Evolutionary conservation across 2,329 filamentous ascomycete species (phyloP).

Genomic region (Apiospora marii): DNA sequence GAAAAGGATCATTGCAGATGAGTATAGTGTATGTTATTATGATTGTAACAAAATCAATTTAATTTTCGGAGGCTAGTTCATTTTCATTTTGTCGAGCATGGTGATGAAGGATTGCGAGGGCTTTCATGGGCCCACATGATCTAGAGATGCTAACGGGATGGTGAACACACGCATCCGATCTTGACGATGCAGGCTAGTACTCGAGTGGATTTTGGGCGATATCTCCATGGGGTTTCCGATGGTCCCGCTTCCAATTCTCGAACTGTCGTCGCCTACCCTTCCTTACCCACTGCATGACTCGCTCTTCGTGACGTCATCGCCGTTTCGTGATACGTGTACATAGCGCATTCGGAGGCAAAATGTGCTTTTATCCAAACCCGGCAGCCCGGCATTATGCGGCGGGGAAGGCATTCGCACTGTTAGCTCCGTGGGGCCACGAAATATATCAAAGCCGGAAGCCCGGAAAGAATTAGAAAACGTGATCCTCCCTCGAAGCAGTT

Average conservation of each 20-base stretch:
- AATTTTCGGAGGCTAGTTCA: background rate
- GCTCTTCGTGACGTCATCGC: background rate
- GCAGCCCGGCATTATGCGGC: no score
- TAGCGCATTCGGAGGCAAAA: no score
- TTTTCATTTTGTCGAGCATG: background rate
- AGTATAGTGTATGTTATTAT: background rate
- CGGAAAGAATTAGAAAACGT: no score
- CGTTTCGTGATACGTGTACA: background rate
- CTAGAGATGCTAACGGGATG: background rate
- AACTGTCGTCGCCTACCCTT: background rate
- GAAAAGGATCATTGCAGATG: background rate
- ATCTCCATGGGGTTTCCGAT: background rate
- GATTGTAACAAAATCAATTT: background rate
- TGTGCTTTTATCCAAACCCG: background rate
- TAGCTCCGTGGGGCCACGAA: background rate
- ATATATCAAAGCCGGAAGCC: background rate
- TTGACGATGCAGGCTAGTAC: background rate
- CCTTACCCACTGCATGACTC: background rate
- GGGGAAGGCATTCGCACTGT: background rate
- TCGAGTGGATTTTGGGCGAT: background rate
- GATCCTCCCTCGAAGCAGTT: no score
- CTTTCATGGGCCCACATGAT: background rate
- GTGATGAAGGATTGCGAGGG: no score
- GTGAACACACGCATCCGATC: background rate
- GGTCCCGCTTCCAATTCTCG: background rate